Percentiles rank a stretch among this genome's conserved stretches.
phyloP scores from a whole-genome alignment of 352 stramenopile genomes.

The Phytophthora agathidicida region DNA sequence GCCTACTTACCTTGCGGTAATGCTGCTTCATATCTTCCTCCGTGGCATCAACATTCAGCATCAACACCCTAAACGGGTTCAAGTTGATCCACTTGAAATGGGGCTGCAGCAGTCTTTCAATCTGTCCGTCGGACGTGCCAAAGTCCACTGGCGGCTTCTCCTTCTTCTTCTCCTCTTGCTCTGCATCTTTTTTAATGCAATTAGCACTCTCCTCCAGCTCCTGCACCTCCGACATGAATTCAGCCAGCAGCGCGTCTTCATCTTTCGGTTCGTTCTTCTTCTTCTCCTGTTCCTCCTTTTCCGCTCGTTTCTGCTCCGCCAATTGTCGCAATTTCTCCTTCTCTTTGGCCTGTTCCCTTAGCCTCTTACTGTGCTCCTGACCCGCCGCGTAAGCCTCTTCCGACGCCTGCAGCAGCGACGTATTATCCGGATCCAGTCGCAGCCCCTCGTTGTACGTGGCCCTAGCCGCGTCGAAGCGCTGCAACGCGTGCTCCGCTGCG shows the following conservation, averaged over 20 bases:
- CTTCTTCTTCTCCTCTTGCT: slow-evolving; percentile 35
- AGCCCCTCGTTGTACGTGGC: slow-evolving; percentile 76
- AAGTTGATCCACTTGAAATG: slow-evolving; percentile 90
- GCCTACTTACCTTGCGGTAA: slow-evolving; percentile 76
- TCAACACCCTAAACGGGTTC: slow-evolving; percentile 89
- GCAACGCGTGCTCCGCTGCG: slow-evolving; percentile 76
- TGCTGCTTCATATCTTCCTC: slow-evolving; percentile 92
- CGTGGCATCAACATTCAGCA: slow-evolving; percentile 85
- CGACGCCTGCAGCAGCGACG: slow-evolving; percentile 61
- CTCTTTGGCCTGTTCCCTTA: slow-evolving; percentile 64
- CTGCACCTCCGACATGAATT: slow-evolving; percentile 89
- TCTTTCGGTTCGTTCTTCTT: slow-evolving; percentile 35
- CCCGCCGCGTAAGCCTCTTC: slow-evolving; percentile 80
- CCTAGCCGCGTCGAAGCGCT: slow-evolving; percentile 74
- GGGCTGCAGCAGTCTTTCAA: slow-evolving; percentile 67
- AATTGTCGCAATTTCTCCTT: slow-evolving; percentile 47
- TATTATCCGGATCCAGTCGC: slow-evolving; percentile 73
- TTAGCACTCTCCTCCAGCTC: slow-evolving; percentile 80
- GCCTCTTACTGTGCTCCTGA: slow-evolving; percentile 61
- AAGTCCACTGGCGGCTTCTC: slow-evolving; percentile 73
- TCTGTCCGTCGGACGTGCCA: slow-evolving; percentile 65
- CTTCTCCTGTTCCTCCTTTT: slow-evolving; percentile 14
- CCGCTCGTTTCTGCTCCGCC: slow-evolving; percentile 31
- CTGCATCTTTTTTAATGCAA: slow-evolving; percentile 72
- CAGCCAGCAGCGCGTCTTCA: slow-evolving; percentile 71